Evolutionary conservation across 2,329 filamentous ascomycete genomes (phyloP).

Genomic region (Ascomycota sp.): DNA sequence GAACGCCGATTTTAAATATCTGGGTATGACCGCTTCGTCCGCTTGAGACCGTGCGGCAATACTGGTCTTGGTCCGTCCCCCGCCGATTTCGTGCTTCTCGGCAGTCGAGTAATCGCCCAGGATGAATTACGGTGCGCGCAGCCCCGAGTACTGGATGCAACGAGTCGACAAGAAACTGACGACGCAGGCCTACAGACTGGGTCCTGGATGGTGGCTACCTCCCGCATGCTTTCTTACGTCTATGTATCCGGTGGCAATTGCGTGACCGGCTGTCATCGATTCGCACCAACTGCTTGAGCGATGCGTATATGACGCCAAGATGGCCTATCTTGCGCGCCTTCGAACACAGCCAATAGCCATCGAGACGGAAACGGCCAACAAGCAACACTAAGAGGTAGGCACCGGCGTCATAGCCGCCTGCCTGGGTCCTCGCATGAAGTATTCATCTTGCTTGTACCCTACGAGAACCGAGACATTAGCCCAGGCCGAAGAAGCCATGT

Average conservation of each 20-base stretch:
- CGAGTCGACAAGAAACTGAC: neutral
- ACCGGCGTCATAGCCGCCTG: constrained; percentile 40
- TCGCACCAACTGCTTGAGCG: constrained; percentile 27
- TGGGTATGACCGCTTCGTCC: no score
- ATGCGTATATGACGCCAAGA: constrained; percentile 37
- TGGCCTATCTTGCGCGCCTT: constrained; percentile 40
- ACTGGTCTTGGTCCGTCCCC: no score
- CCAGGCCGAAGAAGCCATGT: constrained; percentile 46
- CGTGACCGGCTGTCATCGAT: constrained; percentile 37
- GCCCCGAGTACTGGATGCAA: neutral
- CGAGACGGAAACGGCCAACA: constrained; percentile 42
- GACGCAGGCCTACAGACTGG: constrained; percentile 22
- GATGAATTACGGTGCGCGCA: constrained; percentile 4
- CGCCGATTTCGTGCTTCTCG: no score
- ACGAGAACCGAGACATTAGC: constrained; percentile 40
- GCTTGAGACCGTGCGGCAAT: no score
- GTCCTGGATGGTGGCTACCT: constrained; percentile 46
- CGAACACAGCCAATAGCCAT: constrained; percentile 44
- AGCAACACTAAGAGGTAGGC: constrained; percentile 54
- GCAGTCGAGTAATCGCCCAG: no score
- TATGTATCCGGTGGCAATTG: constrained; percentile 47
- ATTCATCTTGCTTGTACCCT: constrained; percentile 45
- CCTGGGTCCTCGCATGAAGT: constrained; percentile 53
- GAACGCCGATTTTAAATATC: no score
- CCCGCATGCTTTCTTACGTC: constrained; percentile 38